Evolutionary conservation across 179 eudicot species (phyloP).

Genomic region (Amaranthus tricolor): DNA sequence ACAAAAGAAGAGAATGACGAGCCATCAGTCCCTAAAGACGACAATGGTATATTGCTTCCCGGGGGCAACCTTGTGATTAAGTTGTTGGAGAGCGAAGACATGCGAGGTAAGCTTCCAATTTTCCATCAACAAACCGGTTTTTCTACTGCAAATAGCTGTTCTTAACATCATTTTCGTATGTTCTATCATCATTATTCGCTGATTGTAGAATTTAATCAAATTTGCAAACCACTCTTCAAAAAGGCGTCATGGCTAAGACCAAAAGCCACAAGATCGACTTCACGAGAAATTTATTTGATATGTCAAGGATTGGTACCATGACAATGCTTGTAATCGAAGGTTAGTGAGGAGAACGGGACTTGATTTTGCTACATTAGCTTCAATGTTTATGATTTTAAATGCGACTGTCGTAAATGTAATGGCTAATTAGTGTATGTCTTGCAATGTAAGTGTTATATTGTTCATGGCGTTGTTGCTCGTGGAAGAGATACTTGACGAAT

Average conservation of each 20-base stretch:
- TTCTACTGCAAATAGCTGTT: not conserved
- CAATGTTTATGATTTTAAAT: not conserved
- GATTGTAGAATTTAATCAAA: slow-evolving; percentile 55
- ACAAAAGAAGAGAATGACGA: slow-evolving; percentile 26
- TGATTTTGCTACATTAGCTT: not conserved
- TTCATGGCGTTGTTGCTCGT: no score
- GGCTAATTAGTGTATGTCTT: no score
- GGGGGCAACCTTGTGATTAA: slow-evolving; percentile 84
- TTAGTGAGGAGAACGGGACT: not conserved
- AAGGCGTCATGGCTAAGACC: slow-evolving; percentile 87
- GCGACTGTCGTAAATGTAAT: not conserved
- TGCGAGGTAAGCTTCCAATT: slow-evolving; percentile 48
- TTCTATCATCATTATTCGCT: not conserved
- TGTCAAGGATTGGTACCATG: slow-evolving; percentile 63
- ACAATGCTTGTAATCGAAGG: slow-evolving; percentile 1
- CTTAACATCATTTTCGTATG: slow-evolving; percentile 9
- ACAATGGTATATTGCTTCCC: slow-evolving; percentile 45
- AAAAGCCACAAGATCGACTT: slow-evolving; percentile 85
- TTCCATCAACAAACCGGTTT: not conserved
- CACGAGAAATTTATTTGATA: slow-evolving; percentile 87
- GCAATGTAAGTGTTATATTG: no score
- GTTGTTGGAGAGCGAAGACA: slow-evolving; percentile 82
- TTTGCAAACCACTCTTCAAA: slow-evolving; percentile 81
- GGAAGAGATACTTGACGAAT: slow-evolving; percentile 14
- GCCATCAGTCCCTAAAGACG: slow-evolving; percentile 23